These are phyloP conservation scores for Zygosaccharomyces pseudobailii DNA, from an alignment of 1,139 yeast species.

Conservation along the genomic window DNA sequence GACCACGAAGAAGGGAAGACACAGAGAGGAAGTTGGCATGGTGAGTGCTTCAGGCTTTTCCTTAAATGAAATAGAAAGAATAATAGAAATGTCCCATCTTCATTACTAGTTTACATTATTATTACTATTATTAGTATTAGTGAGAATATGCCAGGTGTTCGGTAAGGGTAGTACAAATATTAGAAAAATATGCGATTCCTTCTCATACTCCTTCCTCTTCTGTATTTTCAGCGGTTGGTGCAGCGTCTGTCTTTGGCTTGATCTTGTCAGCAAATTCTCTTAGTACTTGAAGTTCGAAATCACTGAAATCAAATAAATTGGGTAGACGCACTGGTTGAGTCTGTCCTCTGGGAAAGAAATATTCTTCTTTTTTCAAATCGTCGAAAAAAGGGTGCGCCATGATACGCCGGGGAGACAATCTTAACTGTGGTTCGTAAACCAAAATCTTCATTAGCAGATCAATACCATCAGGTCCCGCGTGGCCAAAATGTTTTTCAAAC, in stretches of 20 bases:
- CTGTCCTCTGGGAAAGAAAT: constrained; percentile 54
- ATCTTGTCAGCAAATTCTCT: constrained; percentile 35
- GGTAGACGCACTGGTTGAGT: constrained; percentile 37
- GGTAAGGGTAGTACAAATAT: not conserved
- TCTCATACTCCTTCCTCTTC: not conserved
- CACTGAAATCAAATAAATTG: constrained; percentile 38
- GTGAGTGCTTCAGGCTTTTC: not conserved
- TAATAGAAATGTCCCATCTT: constrained; percentile 2
- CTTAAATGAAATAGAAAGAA: not conserved
- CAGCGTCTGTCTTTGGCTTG: constrained; percentile 19
- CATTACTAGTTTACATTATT: constrained; percentile 12
- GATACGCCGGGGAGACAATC: constrained; percentile 63
- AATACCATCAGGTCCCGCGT: constrained; percentile 65
- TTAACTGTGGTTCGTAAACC: constrained; percentile 66
- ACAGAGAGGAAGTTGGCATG: not conserved
- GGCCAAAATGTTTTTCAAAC: constrained; percentile 63
- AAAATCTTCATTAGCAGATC: constrained; percentile 64
- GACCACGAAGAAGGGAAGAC: not conserved
- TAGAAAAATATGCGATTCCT: not conserved
- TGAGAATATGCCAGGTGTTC: constrained; percentile 2
- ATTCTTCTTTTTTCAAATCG: constrained; percentile 53
- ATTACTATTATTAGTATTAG: constrained; percentile 6
- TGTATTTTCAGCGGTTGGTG: constrained; percentile 1
- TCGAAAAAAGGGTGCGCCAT: constrained; percentile 69
- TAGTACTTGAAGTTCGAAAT: constrained; percentile 39